Evolutionary conservation across 192 early-diverging fungal genomes (phyloP), one percentile per base, ranked within the genome.

Genomic region (Phycomyces nitens): DNA sequence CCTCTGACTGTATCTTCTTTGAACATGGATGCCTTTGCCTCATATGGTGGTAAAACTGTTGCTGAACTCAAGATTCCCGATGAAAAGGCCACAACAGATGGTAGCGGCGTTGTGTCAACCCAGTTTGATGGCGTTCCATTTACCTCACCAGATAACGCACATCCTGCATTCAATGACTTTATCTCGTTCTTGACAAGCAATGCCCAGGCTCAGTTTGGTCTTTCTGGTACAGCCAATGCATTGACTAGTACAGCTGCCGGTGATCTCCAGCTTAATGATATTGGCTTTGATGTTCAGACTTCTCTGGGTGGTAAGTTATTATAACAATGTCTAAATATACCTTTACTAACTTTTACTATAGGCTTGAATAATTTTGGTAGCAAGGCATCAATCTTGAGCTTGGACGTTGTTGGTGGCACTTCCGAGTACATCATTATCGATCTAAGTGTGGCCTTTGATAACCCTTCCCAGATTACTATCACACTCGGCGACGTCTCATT

Each of bases 381-480:
- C 14, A 42, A 55, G 43, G 61, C 66, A 5, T 50, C 58, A 23
- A 39, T 75, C 26, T 34, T 55, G 27, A 42, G 34, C 6, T 47
- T 73, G 3, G 40, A 74, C 24, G 57, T 70, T 29, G 20, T 56
- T 34, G 70, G 70, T 40, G 57, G 70, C 16, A 66, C 72, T 29
- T 29, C 66, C 15, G 44, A 81, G 16, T 70, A 78, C 65, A 80
- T 81, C 54, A 71, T 68, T 55, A 64, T 84, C 42, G 60, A 75
- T 15, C 62, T 27, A 41, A 38, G 49, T n/a, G 80, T 78, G 15
- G 55, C 69, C 12, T 66, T 84, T n/a, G 73, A 54, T 56, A 82
- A 82, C 65, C 81, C 81, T 15, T 82, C 82, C 23, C 73, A 73
- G 53, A 66, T 84, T 29, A 73, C 74, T 44, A 84, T 86, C 41